phyloP scores from a whole-genome alignment of 2,329 filamentous ascomycete species.

The Phaeosphaeria sp. region DNA sequence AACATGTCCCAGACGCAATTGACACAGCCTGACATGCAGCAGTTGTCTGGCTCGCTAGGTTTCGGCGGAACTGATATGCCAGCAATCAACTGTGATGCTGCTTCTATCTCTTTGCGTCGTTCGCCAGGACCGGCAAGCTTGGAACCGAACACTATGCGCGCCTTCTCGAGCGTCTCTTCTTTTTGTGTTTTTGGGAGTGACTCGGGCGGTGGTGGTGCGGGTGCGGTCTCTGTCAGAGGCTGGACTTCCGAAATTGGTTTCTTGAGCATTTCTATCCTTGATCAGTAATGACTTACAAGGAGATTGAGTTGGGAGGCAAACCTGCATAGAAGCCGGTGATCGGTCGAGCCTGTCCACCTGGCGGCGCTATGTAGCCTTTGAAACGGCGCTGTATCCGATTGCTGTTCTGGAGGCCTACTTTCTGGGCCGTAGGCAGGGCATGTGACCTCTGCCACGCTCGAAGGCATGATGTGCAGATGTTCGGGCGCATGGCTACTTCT shows the following conservation, averaged over 20 bases:
- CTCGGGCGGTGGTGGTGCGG: constrained; percentile 41
- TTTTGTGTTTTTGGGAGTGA: constrained; percentile 55
- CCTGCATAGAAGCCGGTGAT: constrained; percentile 49
- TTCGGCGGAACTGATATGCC: constrained; percentile 83
- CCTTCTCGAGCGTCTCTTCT: constrained; percentile 63
- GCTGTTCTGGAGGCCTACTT: constrained; percentile 40
- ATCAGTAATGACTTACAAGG: constrained; percentile 10
- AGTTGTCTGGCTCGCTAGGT: constrained; percentile 93
- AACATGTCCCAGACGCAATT: constrained; percentile 96
- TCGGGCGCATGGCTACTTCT: constrained; percentile 27
- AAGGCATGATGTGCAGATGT: constrained; percentile 33
- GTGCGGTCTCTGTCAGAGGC: constrained; percentile 40
- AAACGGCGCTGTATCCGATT: constrained; percentile 43
- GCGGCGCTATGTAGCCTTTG: constrained; percentile 44
- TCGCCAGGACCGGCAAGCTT: constrained; percentile 76
- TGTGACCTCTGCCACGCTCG: constrained; percentile 19
- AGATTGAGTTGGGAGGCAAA: constrained; percentile 8
- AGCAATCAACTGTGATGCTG: constrained; percentile 70
- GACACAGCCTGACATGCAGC: constrained; percentile 98
- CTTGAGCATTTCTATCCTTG: constrained; percentile 46
- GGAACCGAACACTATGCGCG: constrained; percentile 81
- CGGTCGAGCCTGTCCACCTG: constrained; percentile 47
- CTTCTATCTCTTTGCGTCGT: constrained; percentile 65
- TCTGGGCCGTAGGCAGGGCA: constrained; percentile 4
- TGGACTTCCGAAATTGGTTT: constrained; percentile 35